These are phyloP conservation scores for Nemania sp. DNA, from an alignment of 2,329 filamentous ascomycete genomes.

Conservation along the genomic window DNA sequence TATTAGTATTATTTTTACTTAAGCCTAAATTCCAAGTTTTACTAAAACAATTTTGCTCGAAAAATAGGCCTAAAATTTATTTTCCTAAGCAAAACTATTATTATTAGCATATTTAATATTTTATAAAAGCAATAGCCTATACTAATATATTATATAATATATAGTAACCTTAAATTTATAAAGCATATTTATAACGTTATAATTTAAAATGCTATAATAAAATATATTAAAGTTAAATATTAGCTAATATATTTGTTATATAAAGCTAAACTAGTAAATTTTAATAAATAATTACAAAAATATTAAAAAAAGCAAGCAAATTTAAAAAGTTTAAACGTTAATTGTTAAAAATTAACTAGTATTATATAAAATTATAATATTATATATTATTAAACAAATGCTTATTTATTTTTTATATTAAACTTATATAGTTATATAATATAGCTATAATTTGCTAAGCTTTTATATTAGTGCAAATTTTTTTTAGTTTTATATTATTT, in stretches of 20 bases:
- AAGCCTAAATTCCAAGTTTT: conserved; percentile 7
- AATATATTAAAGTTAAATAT: conserved; percentile 17
- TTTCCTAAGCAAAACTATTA: conserved; percentile 1
- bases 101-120: conserved; percentile 14
- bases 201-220: conserved; percentile 13
- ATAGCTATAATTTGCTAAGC: no score
- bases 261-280: background rate
- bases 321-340: background rate
- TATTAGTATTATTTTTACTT: no score
- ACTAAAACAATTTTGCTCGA: conserved; percentile 11
- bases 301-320: background rate
- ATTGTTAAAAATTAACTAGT: no score
- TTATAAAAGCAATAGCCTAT: background rate
- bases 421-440: no score
- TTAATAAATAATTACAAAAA: background rate
- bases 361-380: no score
- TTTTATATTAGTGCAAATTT: no score
- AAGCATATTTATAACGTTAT: conserved; percentile 6
- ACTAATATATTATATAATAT: conserved; percentile 16
- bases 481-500: no score
- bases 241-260: background rate
- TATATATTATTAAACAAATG: no score
- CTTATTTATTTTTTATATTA: no score
- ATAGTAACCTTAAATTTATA: conserved; percentile 8
- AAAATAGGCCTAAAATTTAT: background rate